Evolutionary conservation across 2,329 filamentous ascomycete genomes (phyloP).

Genomic region (Diaporthe vaccinii): DNA sequence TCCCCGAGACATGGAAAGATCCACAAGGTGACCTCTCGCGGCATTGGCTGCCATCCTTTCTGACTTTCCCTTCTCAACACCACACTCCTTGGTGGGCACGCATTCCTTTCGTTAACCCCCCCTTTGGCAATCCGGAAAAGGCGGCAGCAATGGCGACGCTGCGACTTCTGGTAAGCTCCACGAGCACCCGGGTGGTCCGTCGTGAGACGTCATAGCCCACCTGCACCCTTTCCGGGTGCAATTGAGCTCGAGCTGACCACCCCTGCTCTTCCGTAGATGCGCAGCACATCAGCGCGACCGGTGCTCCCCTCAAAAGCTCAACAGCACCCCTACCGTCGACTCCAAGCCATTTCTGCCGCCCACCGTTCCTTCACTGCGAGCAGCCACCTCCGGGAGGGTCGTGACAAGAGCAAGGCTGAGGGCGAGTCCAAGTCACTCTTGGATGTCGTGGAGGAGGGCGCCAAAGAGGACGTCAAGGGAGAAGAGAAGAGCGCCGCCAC

Average conservation of each 20-base stretch:
- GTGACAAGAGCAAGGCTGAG: constrained; percentile 11
- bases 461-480: constrained; percentile 21
- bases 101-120: not conserved
- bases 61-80: constrained; percentile 9
- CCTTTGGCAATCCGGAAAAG: constrained; percentile 13
- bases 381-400: constrained; percentile 26
- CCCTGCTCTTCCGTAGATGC: constrained; percentile 24
- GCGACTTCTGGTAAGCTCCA: constrained; percentile 41
- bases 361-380: constrained; percentile 36
- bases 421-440: constrained; percentile 18
- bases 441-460: constrained; percentile 10
- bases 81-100: constrained; percentile 28
- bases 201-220: constrained; percentile 34
- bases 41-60: constrained; percentile 38
- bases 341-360: constrained; percentile 38
- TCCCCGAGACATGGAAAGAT: constrained; percentile 35
- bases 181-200: not conserved
- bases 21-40: constrained; percentile 34
- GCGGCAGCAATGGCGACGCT: constrained; percentile 41
- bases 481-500: constrained; percentile 6
- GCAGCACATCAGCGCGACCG: constrained; percentile 35
- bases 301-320: constrained; percentile 23
- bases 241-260: constrained; percentile 32
- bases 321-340: constrained; percentile 38
- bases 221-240: not conserved